These are phyloP conservation scores for Theobroma cacao DNA, from an alignment of 345 rosid genomes.

Conservation along the genomic window DNA sequence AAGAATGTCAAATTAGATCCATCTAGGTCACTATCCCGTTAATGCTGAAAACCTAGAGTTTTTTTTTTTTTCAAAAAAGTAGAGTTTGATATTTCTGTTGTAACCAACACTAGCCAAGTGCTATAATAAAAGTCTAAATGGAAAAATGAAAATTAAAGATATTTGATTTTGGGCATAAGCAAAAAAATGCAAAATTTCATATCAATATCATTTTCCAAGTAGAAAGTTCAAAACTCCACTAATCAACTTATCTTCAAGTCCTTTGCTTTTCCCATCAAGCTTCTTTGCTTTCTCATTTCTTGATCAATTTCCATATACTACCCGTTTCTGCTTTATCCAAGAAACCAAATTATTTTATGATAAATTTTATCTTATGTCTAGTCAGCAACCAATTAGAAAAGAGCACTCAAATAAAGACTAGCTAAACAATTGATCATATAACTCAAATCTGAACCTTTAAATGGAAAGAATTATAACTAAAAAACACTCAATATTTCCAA, in stretches of 20 bases:
- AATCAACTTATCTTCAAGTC: background rate
- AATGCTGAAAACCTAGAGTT: background rate
- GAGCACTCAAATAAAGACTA: background rate
- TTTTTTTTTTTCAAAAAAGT: background rate
- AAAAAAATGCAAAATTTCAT: background rate
- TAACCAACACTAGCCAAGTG: background rate
- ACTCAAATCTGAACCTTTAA: background rate
- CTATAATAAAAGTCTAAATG: background rate
- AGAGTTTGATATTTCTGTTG: background rate
- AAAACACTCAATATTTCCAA: background rate
- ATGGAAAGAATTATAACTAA: conserved; percentile 1
- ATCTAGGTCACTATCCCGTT: background rate
- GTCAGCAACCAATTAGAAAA: background rate
- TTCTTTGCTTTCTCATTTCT: conserved; percentile 2
- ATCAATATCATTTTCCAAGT: conserved; percentile 6
- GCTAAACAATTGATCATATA: background rate
- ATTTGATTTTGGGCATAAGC: background rate
- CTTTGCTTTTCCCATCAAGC: background rate
- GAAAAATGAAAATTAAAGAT: background rate
- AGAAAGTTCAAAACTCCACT: background rate
- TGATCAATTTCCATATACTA: background rate
- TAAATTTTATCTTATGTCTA: background rate
- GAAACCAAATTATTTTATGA: background rate
- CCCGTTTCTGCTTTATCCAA: background rate
- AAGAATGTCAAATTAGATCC: background rate